Conservation (phyloP, 129 eudicot genomes). For the Chrysanthemum seticuspe region DNA sequence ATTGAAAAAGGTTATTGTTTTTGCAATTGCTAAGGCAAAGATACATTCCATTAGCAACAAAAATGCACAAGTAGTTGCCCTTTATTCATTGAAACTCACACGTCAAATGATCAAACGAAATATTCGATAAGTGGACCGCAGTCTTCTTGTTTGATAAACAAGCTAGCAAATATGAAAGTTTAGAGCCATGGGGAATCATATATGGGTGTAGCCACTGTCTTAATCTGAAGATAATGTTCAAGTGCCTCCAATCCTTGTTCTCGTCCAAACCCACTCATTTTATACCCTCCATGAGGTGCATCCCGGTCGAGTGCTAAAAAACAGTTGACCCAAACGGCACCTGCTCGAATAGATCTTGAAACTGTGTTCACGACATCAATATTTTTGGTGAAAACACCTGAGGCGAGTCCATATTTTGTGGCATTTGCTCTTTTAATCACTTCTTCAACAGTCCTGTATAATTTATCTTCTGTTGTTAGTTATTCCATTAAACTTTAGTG, state of each 20-base stretch:
- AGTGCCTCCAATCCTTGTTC: slow-evolving; percentile 63
- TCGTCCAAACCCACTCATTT: slow-evolving; percentile 64
- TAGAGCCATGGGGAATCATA: slow-evolving; percentile 70
- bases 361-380: slow-evolving; percentile 72
- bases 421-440: slow-evolving; percentile 70
- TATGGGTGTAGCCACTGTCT: slow-evolving; percentile 62
- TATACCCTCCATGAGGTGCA: slow-evolving; percentile 60
- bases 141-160: not conserved
- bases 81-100: not conserved
- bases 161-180: not conserved
- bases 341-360: slow-evolving; percentile 59
- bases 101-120: not conserved
- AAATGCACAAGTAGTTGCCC: too few relatives aligned
- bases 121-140: not conserved
- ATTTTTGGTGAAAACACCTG: slow-evolving; percentile 62
- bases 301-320: slow-evolving; percentile 45
- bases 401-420: slow-evolving; percentile 63
- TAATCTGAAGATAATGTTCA: slow-evolving; percentile 52
- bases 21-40: not conserved
- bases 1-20: not conserved
- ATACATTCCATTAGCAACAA: too few relatives aligned
- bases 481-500: not conserved
- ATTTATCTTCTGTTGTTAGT: not conserved
- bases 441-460: slow-evolving; percentile 53
- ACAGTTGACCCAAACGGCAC: slow-evolving; percentile 44